These are phyloP conservation scores for Isatis tinctoria DNA, from an alignment of 345 rosid species.

Conservation along the genomic window DNA sequence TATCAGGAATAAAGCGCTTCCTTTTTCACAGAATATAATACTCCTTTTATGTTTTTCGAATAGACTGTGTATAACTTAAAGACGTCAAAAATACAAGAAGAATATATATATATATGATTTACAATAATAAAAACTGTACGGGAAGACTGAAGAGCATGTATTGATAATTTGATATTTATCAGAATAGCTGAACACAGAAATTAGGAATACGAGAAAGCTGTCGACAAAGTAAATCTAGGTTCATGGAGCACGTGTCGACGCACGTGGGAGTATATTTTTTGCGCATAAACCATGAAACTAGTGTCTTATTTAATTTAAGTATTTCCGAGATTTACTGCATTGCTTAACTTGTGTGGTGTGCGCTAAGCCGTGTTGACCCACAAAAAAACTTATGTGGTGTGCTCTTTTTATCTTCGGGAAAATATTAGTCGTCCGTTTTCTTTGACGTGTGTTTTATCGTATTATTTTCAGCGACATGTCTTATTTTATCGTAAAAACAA, in stretches of 20 bases:
- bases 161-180: too few relatives aligned
- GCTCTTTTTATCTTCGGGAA: not conserved
- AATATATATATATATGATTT: not conserved
- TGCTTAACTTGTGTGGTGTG: not conserved
- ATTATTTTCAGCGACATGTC: not conserved
- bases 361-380: not conserved
- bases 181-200: conserved; percentile 8
- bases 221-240: conserved; percentile 35
- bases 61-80: not conserved
- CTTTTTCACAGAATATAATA: conserved; percentile 3
- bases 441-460: not conserved
- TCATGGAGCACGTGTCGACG: conserved; percentile 45
- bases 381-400: not conserved
- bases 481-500: not conserved
- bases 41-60: not conserved
- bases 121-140: conserved; percentile 4
- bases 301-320: not conserved
- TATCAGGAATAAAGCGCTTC: not conserved
- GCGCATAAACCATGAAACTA: conserved; percentile 2
- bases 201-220: conserved; percentile 37
- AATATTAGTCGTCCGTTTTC: not conserved
- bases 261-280: conserved; percentile 39
- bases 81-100: not conserved
- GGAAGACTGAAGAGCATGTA: conserved; percentile 22
- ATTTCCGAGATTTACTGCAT: not conserved